Conservation (phyloP, 2,329 filamentous ascomycete genomes). For the Cercospora canescens region DNA sequence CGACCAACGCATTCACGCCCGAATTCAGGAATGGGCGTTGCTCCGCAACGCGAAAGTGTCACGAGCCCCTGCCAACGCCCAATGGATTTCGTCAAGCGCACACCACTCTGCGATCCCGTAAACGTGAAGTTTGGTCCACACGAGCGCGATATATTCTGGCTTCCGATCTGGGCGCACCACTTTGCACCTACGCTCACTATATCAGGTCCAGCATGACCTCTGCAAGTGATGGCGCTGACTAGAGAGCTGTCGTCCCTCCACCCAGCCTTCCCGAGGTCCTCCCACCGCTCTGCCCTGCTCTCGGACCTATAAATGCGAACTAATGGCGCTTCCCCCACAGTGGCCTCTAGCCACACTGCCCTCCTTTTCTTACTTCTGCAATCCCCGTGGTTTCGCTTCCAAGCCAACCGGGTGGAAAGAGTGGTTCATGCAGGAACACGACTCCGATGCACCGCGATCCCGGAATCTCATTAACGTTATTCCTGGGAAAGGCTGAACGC, state of each 20-base stretch:
- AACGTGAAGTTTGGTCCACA: background rate
- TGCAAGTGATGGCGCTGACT: background rate
- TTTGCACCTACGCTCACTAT: background rate
- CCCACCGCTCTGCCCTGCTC: background rate
- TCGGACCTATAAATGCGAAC: background rate
- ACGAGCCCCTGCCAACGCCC: background rate
- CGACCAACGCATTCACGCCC: background rate
- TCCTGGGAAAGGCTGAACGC: slow-evolving; percentile 4
- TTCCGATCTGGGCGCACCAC: background rate
- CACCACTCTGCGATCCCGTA: background rate
- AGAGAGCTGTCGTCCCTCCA: background rate
- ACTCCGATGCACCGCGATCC: background rate
- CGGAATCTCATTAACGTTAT: background rate
- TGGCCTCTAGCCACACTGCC: slow-evolving; percentile 1
- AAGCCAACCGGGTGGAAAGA: background rate
- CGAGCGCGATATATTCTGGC: background rate
- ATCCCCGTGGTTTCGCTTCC: background rate
- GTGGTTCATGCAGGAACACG: background rate
- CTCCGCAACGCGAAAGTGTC: slow-evolving; percentile 15
- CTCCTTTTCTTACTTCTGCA: background rate
- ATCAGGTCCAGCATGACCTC: background rate
- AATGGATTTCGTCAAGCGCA: background rate
- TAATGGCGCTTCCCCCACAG: background rate
- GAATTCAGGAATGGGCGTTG: slow-evolving; percentile 5
- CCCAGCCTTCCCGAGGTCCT: slow-evolving; percentile 1